A percentile compares a stretch with the other conserved stretches of the same genome.
phyloP scores from a whole-genome alignment of 2,329 filamentous ascomycete species.

The Colletotrichum caudatum region DNA sequence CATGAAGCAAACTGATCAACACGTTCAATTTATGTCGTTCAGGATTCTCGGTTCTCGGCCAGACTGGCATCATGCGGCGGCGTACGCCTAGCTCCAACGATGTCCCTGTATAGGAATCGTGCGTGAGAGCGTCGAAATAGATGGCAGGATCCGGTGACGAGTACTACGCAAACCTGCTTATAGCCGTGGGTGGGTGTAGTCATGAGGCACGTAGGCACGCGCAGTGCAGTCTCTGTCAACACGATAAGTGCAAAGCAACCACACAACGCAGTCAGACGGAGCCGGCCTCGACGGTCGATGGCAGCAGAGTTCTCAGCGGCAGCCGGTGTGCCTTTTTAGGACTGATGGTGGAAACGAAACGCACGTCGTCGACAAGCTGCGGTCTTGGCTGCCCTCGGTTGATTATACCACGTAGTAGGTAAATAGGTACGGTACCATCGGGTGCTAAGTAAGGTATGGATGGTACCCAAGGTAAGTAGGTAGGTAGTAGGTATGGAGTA shows the following conservation, averaged over 20 bases:
- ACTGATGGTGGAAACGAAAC: slow-evolving; percentile 2
- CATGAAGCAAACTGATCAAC: slow-evolving; percentile 13
- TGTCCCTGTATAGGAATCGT: slow-evolving; percentile 11
- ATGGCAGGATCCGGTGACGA: slow-evolving; percentile 11
- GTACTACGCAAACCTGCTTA: slow-evolving; percentile 16
- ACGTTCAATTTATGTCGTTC: slow-evolving; percentile 13
- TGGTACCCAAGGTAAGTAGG: no score
- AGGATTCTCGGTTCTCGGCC: slow-evolving; percentile 28
- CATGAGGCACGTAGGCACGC: neutral
- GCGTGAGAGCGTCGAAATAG: slow-evolving; percentile 4
- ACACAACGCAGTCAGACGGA: slow-evolving; percentile 21
- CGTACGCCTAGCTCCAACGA: slow-evolving; percentile 13
- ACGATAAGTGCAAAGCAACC: slow-evolving; percentile 32
- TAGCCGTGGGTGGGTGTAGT: slow-evolving; percentile 1
- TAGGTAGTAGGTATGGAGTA: neutral
- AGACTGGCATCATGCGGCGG: slow-evolving; percentile 17
- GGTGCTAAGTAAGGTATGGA: no score
- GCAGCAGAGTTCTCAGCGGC: neutral
- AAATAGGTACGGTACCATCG: no score
- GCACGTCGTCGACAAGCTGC: slow-evolving; percentile 8
- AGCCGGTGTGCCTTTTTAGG: neutral
- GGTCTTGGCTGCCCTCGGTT: slow-evolving; percentile 12
- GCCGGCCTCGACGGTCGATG: neutral
- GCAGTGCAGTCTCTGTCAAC: slow-evolving; percentile 12
- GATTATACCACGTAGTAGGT: no score